These are phyloP conservation scores for Dryas alaskensis DNA, from an alignment of 306 rosid species.

Conservation along the genomic window DNA sequence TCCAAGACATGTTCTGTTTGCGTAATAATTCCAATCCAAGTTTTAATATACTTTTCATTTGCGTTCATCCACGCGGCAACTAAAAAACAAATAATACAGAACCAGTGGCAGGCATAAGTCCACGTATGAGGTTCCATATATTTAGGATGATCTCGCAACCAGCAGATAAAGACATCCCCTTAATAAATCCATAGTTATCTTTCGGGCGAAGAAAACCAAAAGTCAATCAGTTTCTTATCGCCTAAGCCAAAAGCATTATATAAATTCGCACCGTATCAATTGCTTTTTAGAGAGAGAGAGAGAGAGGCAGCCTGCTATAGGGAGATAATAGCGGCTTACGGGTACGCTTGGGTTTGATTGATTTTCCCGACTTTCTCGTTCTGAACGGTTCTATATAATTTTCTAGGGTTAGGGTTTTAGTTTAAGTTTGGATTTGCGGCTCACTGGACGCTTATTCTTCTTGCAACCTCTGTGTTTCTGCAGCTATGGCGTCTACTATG, in stretches of 20 bases:
- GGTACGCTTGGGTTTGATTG: constrained; percentile 22
- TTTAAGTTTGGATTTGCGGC: not conserved
- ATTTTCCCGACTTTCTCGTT: not conserved
- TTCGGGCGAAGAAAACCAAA: constrained; percentile 24
- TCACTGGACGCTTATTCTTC: constrained; percentile 20
- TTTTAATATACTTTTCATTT: no score
- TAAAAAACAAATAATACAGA: not conserved
- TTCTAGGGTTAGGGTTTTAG: not conserved
- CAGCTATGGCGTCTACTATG: constrained; percentile 54
- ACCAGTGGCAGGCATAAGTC: not conserved
- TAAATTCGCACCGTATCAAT: not conserved
- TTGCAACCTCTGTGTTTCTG: constrained; percentile 6
- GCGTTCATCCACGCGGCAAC: not conserved
- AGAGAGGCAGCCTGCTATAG: not conserved
- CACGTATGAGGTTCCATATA: not conserved
- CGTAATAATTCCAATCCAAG: no score
- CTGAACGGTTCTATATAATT: not conserved
- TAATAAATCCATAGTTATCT: not conserved
- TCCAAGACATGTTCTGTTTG: no score
- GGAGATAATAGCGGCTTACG: constrained; percentile 33
- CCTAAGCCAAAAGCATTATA: constrained; percentile 36
- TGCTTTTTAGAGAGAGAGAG: not conserved
- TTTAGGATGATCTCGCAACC: not conserved
- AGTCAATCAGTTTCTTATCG: constrained; percentile 44
- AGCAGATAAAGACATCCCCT: not conserved